Base-by-base conservation (phyloP, 2,329 filamentous ascomycete genomes). In the Myriangium duriaei region DNA sequence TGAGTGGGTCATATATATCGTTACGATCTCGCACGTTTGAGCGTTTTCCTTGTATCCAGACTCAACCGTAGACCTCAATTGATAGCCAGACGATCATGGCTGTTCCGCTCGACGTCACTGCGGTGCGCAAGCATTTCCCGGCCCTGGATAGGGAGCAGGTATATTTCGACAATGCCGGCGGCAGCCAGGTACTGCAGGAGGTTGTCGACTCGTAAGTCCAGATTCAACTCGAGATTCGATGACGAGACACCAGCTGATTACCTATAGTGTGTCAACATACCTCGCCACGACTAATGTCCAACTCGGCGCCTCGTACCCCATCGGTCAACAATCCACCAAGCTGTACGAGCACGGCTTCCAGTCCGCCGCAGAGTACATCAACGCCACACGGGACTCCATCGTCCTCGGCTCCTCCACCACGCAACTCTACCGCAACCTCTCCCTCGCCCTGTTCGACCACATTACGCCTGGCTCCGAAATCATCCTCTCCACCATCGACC, bases 131-230 rank as follows among this genome's bases (percentile, higher is more conserved):
- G 43, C 65, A 69, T 38, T 87, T 87, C 61, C 81, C 81, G 21
- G 78, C 80, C 11, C 57, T 87, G 28, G 59, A 68, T 29, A 67
- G 75, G 42, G 64, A 75, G 32, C 79, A 85, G 50, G 67, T 86
- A 34, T 85, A 72, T 54, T 71, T 87, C 47, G 81, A 88, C 52
- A 87, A 87, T 52, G 82, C 80, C 9, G 81, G 81, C 12, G 81
- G 81, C 26, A 82, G 75, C 51, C 81, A 87, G 51, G 68, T 74
- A 1, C 60, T 87, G 3, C 72, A 71, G 16, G 63, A 68, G 11
- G 82, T 83, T 11, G 74, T 79, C 41, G 70, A 80, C 39, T 69
- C 71, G 76, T 81, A 54, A 59, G 68, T 58, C 33, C 30, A n/a
- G n/a, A n/a, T n/a, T n/a, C n/a, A n/a, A n/a, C n/a, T n/a, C n/a